A percentile compares a stretch with the other conserved stretches of the same genome.
These are phyloP conservation scores for Ganoderma sinense DNA, from an alignment of 1,284 basidiomycete species.

Conservation along the genomic window DNA sequence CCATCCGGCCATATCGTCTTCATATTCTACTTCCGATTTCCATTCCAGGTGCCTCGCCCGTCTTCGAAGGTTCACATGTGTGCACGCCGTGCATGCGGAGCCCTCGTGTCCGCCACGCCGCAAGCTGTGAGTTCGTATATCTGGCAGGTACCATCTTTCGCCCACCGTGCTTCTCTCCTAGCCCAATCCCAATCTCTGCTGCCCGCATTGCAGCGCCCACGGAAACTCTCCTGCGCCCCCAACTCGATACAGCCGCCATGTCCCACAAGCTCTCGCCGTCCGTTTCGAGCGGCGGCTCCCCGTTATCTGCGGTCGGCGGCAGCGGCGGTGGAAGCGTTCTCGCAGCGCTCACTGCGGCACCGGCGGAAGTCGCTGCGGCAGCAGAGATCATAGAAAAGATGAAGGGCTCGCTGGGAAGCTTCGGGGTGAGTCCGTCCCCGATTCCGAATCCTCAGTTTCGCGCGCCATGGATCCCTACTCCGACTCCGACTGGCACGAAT, in stretches of 20 bases:
- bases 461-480: not conserved
- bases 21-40: not conserved
- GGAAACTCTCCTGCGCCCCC: not conserved
- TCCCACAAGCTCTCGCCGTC: not conserved
- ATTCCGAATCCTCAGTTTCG: not conserved
- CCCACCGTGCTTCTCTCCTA: not conserved
- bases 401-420: conserved; percentile 36
- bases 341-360: conserved; percentile 16
- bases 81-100: not conserved
- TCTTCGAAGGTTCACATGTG: not conserved
- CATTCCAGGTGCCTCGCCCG: not conserved
- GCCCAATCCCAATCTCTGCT: not conserved
- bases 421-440: conserved; percentile 31
- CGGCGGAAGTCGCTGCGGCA: conserved; percentile 34
- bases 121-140: not conserved
- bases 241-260: not conserved
- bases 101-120: not conserved
- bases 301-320: not conserved
- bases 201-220: not conserved
- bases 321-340: conserved; percentile 6
- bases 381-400: conserved; percentile 37
- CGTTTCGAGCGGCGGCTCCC: not conserved
- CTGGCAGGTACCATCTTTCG: not conserved
- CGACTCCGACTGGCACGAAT: not conserved
- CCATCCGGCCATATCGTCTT: not conserved